phyloP scores from a whole-genome alignment of 768 basidiomycete genomes.

The Calocera viscosa region DNA sequence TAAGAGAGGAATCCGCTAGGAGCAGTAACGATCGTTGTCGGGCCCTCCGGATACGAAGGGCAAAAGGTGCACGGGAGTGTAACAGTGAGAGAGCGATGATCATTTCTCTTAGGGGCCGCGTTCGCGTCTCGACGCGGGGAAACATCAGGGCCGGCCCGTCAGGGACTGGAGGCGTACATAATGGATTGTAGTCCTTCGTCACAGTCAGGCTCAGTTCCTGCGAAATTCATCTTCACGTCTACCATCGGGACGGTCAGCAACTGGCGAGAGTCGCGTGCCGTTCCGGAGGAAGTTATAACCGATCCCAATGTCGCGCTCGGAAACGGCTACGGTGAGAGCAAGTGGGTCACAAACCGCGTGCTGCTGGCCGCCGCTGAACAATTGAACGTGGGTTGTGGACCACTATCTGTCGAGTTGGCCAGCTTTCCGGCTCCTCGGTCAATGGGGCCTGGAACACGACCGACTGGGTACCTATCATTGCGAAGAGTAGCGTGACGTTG shows the following conservation, averaged over 20 bases:
- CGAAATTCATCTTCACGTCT: neutral
- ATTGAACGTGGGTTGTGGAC: neutral
- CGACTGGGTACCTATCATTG: constrained; percentile 9
- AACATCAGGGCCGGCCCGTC: too few species aligned
- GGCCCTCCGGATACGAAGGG: too few species aligned
- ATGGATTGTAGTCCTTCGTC: too few species aligned
- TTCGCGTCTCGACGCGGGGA: neutral
- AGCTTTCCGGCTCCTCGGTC: neutral
- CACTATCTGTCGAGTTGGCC: neutral
- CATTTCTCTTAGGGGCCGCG: too few species aligned
- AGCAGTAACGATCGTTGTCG: neutral
- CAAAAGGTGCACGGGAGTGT: too few species aligned
- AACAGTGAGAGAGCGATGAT: too few species aligned
- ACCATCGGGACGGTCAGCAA: neutral
- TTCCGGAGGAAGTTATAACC: neutral
- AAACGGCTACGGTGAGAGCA: neutral
- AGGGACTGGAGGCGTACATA: too few species aligned
- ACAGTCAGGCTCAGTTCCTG: neutral
- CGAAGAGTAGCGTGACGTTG: neutral
- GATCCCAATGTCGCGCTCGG: neutral
- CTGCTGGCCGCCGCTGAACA: neutral
- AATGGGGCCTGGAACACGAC: constrained; percentile 9
- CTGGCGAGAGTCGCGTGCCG: neutral
- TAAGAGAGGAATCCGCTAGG: neutral
- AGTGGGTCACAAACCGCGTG: neutral